Conservation (phyloP, 2,329 filamentous ascomycete species). For the Paraphaeosphaeria minitans region DNA sequence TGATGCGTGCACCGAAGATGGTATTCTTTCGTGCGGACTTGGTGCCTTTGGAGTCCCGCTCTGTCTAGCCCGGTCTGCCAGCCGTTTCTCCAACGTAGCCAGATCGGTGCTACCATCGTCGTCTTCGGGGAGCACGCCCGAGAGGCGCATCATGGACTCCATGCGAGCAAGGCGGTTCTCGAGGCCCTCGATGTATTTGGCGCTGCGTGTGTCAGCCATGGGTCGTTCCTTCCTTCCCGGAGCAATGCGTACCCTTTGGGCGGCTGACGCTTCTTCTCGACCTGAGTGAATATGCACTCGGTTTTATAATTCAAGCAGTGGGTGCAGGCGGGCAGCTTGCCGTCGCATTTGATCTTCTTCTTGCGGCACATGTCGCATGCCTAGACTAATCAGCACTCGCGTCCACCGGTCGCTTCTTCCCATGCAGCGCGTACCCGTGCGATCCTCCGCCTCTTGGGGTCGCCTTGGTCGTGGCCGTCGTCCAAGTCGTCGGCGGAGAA, state of each 20-base stretch:
- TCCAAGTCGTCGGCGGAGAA: constrained; percentile 57
- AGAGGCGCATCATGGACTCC: constrained; percentile 87
- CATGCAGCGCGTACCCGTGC: constrained; percentile 66
- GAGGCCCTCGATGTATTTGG: constrained; percentile 96
- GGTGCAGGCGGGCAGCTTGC: constrained; percentile 90
- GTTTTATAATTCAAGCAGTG: constrained; percentile 99
- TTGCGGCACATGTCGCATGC: constrained; percentile 97
- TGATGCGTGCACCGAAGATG: constrained; percentile 37
- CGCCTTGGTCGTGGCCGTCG: constrained; percentile 64
- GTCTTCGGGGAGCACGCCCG: constrained; percentile 83
- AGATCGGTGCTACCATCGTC: constrained; percentile 86
- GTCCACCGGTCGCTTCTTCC: constrained; percentile 2
- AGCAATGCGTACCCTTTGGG: constrained; percentile 76
- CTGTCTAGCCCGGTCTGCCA: constrained; percentile 56
- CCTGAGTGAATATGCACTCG: constrained; percentile 94
- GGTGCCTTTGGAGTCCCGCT: constrained; percentile 27
- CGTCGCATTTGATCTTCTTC: constrained; percentile 97
- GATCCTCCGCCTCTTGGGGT: constrained; percentile 87
- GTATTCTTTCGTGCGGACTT: constrained; percentile 33
- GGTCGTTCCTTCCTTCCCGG: neutral
- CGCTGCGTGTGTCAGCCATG: constrained; percentile 57
- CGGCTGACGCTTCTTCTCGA: constrained; percentile 97
- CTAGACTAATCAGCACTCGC: constrained; percentile 52
- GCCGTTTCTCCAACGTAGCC: constrained; percentile 80
- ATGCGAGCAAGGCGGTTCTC: constrained; percentile 95